A percentile compares a stretch with the other conserved stretches of the same genome.
Evolutionary conservation across 768 basidiomycete genomes (phyloP).

Genomic region (Hericium rajendrae): DNA sequence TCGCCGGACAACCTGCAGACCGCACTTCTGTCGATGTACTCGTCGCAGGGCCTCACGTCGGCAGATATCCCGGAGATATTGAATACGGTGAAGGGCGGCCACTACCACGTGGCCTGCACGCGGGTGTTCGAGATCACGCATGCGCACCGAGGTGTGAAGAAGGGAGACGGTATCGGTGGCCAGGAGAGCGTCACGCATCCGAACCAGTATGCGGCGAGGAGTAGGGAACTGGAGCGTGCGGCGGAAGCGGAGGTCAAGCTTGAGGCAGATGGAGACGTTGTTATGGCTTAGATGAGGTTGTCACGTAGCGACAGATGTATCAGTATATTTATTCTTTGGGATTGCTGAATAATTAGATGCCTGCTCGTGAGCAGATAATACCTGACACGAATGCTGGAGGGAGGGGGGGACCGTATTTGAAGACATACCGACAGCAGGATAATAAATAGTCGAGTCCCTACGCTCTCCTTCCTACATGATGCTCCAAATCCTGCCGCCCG

Average conservation of each 20-base stretch:
- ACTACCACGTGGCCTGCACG: slow-evolving; percentile 95
- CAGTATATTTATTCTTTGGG: background rate
- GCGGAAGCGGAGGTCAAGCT: slow-evolving; percentile 19
- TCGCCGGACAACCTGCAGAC: slow-evolving; percentile 73
- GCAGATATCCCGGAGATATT: slow-evolving; percentile 78
- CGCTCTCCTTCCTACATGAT: too few species aligned
- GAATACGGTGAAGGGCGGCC: slow-evolving; percentile 62
- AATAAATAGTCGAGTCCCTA: too few species aligned
- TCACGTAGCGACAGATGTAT: background rate
- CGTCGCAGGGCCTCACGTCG: slow-evolving; percentile 50
- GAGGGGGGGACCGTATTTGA: too few species aligned
- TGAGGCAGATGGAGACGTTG: slow-evolving; percentile 25
- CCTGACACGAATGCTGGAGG: too few species aligned
- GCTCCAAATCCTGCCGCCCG: too few species aligned
- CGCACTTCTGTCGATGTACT: slow-evolving; percentile 62
- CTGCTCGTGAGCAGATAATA: too few species aligned
- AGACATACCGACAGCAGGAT: too few species aligned
- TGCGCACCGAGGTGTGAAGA: slow-evolving; percentile 55
- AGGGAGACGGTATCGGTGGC: slow-evolving; percentile 79
- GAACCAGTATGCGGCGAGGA: slow-evolving; percentile 77
- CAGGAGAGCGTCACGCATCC: slow-evolving; percentile 92
- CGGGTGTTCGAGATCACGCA: slow-evolving; percentile 95
- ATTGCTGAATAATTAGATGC: background rate
- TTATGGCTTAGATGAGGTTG: slow-evolving; percentile 13
- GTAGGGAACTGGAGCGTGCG: slow-evolving; percentile 52